Evolutionary conservation across 2,329 filamentous ascomycete species (phyloP).

Genomic region (Colletotrichum paranaense): DNA sequence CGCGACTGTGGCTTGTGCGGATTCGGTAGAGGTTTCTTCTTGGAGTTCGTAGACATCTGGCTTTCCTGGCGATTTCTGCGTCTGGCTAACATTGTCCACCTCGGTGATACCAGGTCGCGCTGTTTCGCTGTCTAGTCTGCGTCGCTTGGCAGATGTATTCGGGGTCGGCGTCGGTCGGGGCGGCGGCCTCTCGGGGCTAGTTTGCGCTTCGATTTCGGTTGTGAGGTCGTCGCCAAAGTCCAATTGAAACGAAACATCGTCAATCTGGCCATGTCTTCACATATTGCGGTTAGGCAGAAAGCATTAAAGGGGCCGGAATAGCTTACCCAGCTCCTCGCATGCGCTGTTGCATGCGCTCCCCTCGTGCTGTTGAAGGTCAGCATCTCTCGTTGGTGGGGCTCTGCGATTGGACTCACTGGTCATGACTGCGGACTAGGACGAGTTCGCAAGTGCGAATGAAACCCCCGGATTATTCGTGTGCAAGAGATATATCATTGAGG

Average conservation of each 20-base stretch:
- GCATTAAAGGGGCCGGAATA: not conserved
- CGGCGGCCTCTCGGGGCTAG: constrained; percentile 27
- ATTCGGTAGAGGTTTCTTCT: constrained; percentile 44
- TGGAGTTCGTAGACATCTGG: constrained; percentile 44
- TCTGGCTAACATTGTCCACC: constrained; percentile 31
- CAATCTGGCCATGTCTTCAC: constrained; percentile 65
- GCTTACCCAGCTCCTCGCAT: constrained; percentile 73
- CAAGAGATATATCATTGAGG: not conserved
- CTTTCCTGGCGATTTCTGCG: constrained; percentile 5
- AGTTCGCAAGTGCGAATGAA: not conserved
- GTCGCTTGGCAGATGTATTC: constrained; percentile 61
- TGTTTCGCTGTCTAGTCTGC: constrained; percentile 44
- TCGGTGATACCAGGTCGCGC: not conserved
- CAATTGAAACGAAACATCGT: constrained; percentile 70
- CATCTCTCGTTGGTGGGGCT: constrained; percentile 13
- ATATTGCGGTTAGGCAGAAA: constrained; percentile 22
- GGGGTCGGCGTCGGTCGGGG: constrained; percentile 50
- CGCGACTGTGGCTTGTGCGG: constrained; percentile 12
- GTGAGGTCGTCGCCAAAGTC: constrained; percentile 43
- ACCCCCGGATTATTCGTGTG: not conserved
- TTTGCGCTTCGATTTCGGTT: constrained; percentile 26
- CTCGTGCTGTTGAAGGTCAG: constrained; percentile 56
- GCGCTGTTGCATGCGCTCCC: constrained; percentile 72
- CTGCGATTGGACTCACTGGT: constrained; percentile 43
- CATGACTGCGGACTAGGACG: constrained; percentile 41